phyloP scores from a whole-genome alignment of 805 yeast species.

The Ogataea pignaliae region DNA sequence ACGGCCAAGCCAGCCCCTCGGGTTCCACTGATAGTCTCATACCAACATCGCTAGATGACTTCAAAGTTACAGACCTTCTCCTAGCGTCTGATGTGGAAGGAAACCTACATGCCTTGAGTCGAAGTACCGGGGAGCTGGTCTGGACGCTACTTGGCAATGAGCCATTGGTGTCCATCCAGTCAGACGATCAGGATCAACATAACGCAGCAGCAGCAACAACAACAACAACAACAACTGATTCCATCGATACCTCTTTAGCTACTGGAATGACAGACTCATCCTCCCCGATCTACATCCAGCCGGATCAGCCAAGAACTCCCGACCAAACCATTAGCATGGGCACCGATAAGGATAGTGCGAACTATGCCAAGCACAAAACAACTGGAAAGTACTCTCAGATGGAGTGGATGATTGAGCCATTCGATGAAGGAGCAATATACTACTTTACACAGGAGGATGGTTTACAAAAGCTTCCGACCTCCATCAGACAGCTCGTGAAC shows the following conservation, averaged over 20 bases:
- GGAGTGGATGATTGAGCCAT: slow-evolving; percentile 90
- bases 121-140: slow-evolving; percentile 66
- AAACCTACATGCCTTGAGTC: slow-evolving; percentile 70
- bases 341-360: neutral
- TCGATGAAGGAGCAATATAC: slow-evolving; percentile 76
- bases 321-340: neutral
- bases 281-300: neutral
- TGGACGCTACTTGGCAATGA: slow-evolving; percentile 73
- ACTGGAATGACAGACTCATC: slow-evolving; percentile 1
- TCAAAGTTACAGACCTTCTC: slow-evolving; percentile 46
- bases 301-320: neutral
- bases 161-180: slow-evolving; percentile 47
- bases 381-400: slow-evolving; percentile 22
- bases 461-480: slow-evolving; percentile 73
- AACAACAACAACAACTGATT: slow-evolving; percentile 1
- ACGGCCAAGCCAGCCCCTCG: too few relatives aligned
- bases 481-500: slow-evolving; percentile 69
- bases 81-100: slow-evolving; percentile 85
- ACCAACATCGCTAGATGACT: slow-evolving; percentile 19
- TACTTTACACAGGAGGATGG: slow-evolving; percentile 75
- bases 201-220: neutral
- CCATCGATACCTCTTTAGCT: slow-evolving; percentile 11
- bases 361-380: neutral
- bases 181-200: slow-evolving; percentile 16
- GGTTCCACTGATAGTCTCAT: neutral